Base-by-base conservation (phyloP, 441 rosid genomes). In the Bocquillonia castaneifolia region DNA sequence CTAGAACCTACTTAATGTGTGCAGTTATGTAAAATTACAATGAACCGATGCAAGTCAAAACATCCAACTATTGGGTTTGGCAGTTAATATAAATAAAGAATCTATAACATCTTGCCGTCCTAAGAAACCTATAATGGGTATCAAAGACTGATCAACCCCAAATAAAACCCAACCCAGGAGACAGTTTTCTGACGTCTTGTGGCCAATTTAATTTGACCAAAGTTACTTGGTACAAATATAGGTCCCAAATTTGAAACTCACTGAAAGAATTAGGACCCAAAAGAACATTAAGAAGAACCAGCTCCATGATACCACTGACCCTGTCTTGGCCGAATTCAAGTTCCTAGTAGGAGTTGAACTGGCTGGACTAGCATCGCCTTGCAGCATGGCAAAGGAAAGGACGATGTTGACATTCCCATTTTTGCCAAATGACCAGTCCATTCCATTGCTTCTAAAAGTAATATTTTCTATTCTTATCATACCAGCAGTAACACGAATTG, bases 401-500 rank as follows among this genome's bases (percentile, higher is more conserved):
- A 83, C 69, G n/a, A 90, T 61, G 34, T 79, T 88, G 81, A 90
- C 78, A 64, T 82, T 77, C 66, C 86, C 84, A 34, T 82, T 89
- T 83, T 95, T 95, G 74, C 80, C 81, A 26, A 80, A 67, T 42
- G 92, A 79, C 96, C 88, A 83, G 67, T 88, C 91, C 72, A 82
- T 71, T 28, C 75, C 75, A 44, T 66, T 68, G 58, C 83, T 85
- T 15, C 69, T 75, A 58, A 79, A 56, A 45, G 73, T 77, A 65
- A 74, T 57, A 61, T 61, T 76, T 53, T 92, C 84, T 76, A 95
- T 88, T 83, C 92, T 91, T 69, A 95, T 86, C 83, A 92, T 84
- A 72, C 97, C 98, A 47, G 99, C 93, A 60, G 94, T 89, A 20
- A 92, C 86, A 65, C 83, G 93, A 62, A 84, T 82, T 0, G 98